Evolutionary conservation across 441 rosid genomes (phyloP).

Genomic region (Iberis amara): DNA sequence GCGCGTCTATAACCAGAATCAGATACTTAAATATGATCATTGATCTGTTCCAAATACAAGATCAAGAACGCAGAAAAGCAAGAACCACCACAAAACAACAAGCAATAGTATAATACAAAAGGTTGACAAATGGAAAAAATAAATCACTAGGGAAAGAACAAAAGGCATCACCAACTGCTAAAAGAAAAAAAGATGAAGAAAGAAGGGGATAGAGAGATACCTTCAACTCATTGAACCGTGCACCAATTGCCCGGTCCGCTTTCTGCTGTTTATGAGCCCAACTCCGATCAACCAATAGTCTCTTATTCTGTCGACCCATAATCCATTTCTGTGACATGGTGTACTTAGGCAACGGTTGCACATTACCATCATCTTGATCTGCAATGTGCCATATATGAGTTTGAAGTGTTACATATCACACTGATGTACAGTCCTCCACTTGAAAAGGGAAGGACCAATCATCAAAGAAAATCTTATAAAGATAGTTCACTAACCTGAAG

Average conservation of each 20-base stretch:
- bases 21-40: slow-evolving; percentile 5
- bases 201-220: slow-evolving; percentile 32
- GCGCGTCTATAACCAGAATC: neutral
- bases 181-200: neutral
- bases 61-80: slow-evolving; percentile 1
- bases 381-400: slow-evolving; percentile 31
- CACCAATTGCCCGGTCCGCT: slow-evolving; percentile 53
- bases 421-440: neutral
- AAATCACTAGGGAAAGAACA: neutral
- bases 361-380: slow-evolving; percentile 53
- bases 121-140: slow-evolving; percentile 19
- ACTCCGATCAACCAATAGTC: slow-evolving; percentile 45
- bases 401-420: slow-evolving; percentile 26
- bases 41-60: slow-evolving; percentile 14
- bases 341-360: slow-evolving; percentile 54
- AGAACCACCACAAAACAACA: slow-evolving; percentile 7
- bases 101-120: slow-evolving; percentile 9
- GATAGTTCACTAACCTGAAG: slow-evolving; percentile 30
- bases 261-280: slow-evolving; percentile 66
- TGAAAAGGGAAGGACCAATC: slow-evolving; percentile 22
- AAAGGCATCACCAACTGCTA: neutral
- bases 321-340: slow-evolving; percentile 91
- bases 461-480: neutral
- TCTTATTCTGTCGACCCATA: slow-evolving; percentile 63
- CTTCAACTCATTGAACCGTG: slow-evolving; percentile 66